Conservation (phyloP, 768 basidiomycete species). For the Steccherinum ochraceum region DNA sequence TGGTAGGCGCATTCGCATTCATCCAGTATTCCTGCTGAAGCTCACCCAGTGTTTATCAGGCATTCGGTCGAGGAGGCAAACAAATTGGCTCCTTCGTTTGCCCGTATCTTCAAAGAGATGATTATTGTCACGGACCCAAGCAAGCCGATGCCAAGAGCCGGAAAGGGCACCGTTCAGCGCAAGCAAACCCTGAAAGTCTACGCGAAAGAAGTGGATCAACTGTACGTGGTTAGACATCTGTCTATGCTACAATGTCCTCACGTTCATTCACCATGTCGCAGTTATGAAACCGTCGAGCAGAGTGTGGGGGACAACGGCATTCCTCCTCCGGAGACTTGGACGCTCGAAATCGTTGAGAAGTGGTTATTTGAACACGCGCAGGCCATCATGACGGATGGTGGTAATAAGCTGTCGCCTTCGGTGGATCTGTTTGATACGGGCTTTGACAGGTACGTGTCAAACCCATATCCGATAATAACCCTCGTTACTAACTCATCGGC, state of each 20-base stretch:
- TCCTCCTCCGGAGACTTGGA: not conserved
- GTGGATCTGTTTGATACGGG: slow-evolving; percentile 27
- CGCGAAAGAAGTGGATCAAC: slow-evolving; percentile 9
- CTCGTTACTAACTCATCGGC: not conserved
- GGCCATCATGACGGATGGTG: slow-evolving; percentile 7
- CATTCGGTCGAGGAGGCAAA: slow-evolving; percentile 17
- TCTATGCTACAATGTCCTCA: not conserved
- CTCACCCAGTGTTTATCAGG: too few species aligned
- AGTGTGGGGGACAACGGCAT: slow-evolving; percentile 6
- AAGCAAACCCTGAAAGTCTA: slow-evolving; percentile 9
- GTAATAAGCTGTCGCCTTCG: not conserved
- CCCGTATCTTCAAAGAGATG: slow-evolving; percentile 22
- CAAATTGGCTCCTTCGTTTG: slow-evolving; percentile 12
- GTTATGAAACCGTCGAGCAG: slow-evolving; percentile 12
- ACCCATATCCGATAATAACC: not conserved
- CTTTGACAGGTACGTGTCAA: slow-evolving; percentile 25
- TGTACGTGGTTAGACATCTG: slow-evolving; percentile 7
- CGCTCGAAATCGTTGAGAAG: not conserved
- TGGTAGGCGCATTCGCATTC: slow-evolving; percentile 13
- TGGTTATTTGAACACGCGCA: not conserved
- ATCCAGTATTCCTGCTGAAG: too few species aligned
- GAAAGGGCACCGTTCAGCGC: slow-evolving; percentile 13
- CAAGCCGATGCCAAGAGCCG: slow-evolving; percentile 15
- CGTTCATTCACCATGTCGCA: too few species aligned
- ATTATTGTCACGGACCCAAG: slow-evolving; percentile 14